These are phyloP conservation scores for Talaromyces sp. DNA, from an alignment of 2,329 filamentous ascomycete species.

Conservation along the genomic window DNA sequence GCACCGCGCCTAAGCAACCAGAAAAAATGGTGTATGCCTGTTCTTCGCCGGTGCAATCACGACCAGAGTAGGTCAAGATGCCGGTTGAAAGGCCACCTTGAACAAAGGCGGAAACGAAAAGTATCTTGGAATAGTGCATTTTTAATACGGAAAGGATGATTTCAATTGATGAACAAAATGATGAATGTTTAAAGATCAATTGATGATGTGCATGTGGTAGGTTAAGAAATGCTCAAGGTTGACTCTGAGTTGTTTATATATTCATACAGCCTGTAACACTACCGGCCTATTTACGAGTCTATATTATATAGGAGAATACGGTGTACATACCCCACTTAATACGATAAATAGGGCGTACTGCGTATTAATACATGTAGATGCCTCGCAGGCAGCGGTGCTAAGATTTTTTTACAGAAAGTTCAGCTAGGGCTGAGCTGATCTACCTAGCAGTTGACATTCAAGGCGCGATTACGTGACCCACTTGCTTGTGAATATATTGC, in stretches of 20 bases:
- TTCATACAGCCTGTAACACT: background rate
- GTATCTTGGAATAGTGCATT: background rate
- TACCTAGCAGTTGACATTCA: no score
- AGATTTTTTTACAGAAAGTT: background rate
- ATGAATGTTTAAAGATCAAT: background rate
- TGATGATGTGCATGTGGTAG: background rate
- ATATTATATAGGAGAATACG: no score
- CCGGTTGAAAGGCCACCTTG: background rate
- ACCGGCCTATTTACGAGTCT: no score
- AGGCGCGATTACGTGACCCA: no score
- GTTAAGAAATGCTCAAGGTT: background rate
- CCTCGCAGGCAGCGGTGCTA: background rate
- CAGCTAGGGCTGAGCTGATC: no score
- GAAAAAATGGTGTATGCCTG: background rate
- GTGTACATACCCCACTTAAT: no score
- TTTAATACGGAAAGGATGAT: background rate
- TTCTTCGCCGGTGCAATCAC: background rate
- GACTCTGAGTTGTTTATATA: background rate
- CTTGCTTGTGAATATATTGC: no score
- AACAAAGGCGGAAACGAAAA: background rate
- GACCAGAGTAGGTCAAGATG: background rate
- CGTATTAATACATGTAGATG: background rate
- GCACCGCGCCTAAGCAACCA: background rate
- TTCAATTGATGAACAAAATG: background rate
- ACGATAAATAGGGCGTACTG: background rate